phyloP scores from a whole-genome alignment of 2,329 filamentous ascomycete species.

The Neospermospora avenae region DNA sequence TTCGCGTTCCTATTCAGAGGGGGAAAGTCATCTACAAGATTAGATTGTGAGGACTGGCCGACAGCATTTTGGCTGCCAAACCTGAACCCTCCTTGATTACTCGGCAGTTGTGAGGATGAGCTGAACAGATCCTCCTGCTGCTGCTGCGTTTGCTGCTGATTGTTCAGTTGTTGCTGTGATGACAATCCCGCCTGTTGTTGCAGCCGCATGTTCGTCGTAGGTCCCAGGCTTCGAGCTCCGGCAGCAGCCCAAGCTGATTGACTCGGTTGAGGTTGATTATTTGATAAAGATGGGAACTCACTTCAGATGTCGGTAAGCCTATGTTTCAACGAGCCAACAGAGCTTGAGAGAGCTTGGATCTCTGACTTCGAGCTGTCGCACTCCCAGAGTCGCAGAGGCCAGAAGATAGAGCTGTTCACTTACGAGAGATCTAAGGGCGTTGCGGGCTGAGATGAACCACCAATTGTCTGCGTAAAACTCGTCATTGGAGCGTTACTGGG shows the following conservation, averaged over 20 bases:
- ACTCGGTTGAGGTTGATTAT: slow-evolving; percentile 46
- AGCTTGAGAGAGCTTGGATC: background rate
- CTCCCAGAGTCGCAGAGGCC: background rate
- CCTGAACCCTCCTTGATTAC: slow-evolving; percentile 33
- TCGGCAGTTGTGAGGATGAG: slow-evolving; percentile 34
- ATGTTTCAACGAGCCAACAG: background rate
- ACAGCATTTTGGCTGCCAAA: slow-evolving; percentile 36
- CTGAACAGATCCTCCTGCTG: slow-evolving; percentile 37
- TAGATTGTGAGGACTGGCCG: slow-evolving; percentile 37
- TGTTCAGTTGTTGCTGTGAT: slow-evolving; percentile 30
- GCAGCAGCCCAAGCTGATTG: slow-evolving; percentile 35
- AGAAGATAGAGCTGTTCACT: slow-evolving; percentile 37
- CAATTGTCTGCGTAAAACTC: slow-evolving; percentile 66
- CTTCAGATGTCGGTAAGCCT: slow-evolving; percentile 38
- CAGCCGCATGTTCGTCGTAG: slow-evolving; percentile 31
- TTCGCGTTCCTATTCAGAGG: slow-evolving; percentile 56
- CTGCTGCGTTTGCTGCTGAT: slow-evolving; percentile 34
- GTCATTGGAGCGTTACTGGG: slow-evolving; percentile 55
- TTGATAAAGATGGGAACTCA: slow-evolving; percentile 64
- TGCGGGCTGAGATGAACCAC: slow-evolving; percentile 55
- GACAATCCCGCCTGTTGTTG: slow-evolving; percentile 31
- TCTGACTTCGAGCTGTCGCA: background rate
- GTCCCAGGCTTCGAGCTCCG: slow-evolving; percentile 30
- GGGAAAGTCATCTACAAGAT: slow-evolving; percentile 57
- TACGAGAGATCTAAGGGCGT: slow-evolving; percentile 64